Base-by-base conservation (phyloP, 2,329 filamentous ascomycete genomes). In the Botryosphaeria dothidea region DNA sequence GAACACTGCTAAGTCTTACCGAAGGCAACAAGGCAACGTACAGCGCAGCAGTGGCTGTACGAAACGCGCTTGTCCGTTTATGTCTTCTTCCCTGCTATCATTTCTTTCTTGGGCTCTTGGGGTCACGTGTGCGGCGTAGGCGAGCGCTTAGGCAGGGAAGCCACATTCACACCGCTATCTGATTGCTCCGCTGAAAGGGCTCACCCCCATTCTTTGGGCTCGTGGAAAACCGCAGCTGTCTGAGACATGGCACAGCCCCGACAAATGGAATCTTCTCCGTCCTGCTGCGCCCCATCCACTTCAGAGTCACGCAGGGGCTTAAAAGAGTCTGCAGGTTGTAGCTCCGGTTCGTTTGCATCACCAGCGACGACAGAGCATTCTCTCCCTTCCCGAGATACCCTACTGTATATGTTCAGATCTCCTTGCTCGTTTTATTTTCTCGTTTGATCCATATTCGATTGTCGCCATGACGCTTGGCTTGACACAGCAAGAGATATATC, bases 111-210 rank as follows among this genome's bases (percentile, higher is more conserved):
- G 11, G 19, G 5, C n/a, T 31, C 23, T 52, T 15, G 38, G 34
- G 21, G 34, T 46, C 56, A 60, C 43, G 56, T 60, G 56, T 60
- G 56, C 56, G 56, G 56, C 56, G 56, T 9, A 48, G 56, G 5
- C 56, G 38, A 60, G 56, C 56, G 56, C 56, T 46, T 60, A 60
- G 21, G 38, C 56, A 19, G n/a, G 56, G 41, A 31, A 34, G n/a
- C 56, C 56, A 46, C 56, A 46, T 15, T 8, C 41, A 46, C 56
- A 46, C 38, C 56, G 56, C 56, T 45, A 25, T 23, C 36, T 45
- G n/a, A 45, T 52, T 31, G 34, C 21, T 58, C 17, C 19, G n/a
- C n/a, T 7, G 7, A 25, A 9, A 34, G 56, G 19, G 38, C 19
- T 46, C 29, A 4, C 19, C 49, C 48, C 49, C 25, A 19, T 43